Evolutionary conservation across 306 rosid genomes (phyloP).

Genomic region (Leucaena leucocephala): DNA sequence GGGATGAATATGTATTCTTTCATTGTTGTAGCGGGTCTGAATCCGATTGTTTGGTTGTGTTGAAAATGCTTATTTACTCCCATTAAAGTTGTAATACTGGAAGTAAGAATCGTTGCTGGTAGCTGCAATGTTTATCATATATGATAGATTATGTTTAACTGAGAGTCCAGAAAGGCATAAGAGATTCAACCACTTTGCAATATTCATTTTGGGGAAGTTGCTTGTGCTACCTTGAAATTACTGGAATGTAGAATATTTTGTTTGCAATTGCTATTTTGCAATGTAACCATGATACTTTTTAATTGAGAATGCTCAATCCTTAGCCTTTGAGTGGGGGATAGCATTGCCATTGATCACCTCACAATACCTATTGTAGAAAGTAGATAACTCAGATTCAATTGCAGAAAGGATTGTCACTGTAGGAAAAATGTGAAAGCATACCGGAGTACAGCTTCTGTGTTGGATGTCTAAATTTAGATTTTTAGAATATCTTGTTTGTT

Average conservation of each 20-base stretch:
- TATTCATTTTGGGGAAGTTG: neutral
- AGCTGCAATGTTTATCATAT: neutral
- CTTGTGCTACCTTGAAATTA: constrained; percentile 17
- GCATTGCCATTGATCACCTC: neutral
- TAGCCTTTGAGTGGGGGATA: constrained; percentile 16
- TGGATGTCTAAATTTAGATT: constrained; percentile 9
- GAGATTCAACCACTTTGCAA: neutral
- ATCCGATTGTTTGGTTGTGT: neutral
- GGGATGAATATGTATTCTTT: neutral
- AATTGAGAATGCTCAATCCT: constrained; percentile 13
- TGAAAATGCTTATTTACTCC: neutral
- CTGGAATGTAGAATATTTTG: constrained; percentile 2
- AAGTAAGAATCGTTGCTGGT: constrained; percentile 9
- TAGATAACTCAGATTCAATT: neutral
- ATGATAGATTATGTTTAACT: neutral
- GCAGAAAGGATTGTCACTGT: neutral
- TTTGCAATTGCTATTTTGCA: constrained; percentile 2
- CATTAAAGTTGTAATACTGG: neutral
- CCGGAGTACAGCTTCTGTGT: constrained; percentile 6
- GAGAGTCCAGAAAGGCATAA: neutral
- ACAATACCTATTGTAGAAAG: neutral
- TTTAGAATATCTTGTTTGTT: constrained; percentile 8
- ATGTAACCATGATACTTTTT: neutral
- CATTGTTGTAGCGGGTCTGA: neutral
- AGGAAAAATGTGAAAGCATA: constrained; percentile 1